A percentile compares a stretch with the other conserved stretches of the same genome.
phyloP scores from a whole-genome alignment of 2,329 filamentous ascomycete species.

The Fusarium ramigenum region DNA sequence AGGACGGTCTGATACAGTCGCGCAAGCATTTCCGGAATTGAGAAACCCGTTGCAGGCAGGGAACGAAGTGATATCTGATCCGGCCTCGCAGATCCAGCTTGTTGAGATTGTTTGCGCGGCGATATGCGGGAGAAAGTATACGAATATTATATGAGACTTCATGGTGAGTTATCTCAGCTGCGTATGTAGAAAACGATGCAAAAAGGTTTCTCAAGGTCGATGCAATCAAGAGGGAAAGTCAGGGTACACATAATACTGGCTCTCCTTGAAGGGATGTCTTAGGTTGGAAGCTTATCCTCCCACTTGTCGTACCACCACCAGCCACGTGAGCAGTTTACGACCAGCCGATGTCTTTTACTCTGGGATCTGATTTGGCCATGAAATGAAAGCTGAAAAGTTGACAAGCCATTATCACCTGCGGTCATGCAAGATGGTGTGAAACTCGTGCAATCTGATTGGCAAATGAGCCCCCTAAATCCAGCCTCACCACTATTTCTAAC shows the following conservation, averaged over 20 bases:
- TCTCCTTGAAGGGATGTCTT: no score
- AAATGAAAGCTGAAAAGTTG: neutral
- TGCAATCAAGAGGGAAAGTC: accelerated
- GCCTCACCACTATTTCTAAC: neutral
- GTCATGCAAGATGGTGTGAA: accelerated
- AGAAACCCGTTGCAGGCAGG: neutral
- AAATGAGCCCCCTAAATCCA: neutral
- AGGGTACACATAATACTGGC: accelerated
- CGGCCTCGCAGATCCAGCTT: neutral
- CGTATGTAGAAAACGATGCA: accelerated
- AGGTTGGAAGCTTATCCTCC: accelerated
- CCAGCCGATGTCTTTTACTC: accelerated
- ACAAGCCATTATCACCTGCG: neutral
- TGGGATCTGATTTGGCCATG: accelerated
- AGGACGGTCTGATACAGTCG: neutral
- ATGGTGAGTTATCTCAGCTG: accelerated
- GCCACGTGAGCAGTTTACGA: neutral
- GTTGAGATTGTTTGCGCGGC: neutral
- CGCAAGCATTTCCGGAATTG: neutral
- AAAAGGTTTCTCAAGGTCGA: accelerated
- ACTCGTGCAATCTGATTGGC: neutral
- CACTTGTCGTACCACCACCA: neutral
- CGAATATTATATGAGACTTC: accelerated
- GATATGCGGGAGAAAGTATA: neutral
- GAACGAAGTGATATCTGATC: neutral